phyloP scores from a whole-genome alignment of 164 flowering plant genomes.

The Platanus orientalis region DNA sequence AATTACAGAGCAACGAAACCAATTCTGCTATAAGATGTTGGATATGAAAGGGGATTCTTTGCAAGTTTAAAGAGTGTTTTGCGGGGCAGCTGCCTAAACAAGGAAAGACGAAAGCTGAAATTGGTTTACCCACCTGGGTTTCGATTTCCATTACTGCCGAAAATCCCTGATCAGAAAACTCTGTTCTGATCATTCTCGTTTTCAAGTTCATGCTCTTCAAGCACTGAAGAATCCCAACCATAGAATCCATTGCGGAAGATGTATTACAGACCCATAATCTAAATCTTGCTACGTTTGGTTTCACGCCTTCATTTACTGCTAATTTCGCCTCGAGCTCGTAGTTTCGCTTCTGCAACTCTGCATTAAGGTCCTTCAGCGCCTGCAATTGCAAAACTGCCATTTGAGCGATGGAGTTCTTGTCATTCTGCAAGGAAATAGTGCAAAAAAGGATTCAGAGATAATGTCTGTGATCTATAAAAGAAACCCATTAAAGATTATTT shows the following conservation, averaged over 20 bases:
- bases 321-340: no score
- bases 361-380: slow-evolving; percentile 25
- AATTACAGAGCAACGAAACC: no score
- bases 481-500: not conserved
- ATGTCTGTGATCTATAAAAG: not conserved
- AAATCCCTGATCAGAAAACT: slow-evolving; percentile 22
- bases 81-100: not conserved
- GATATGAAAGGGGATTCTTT: no score
- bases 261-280: slow-evolving; percentile 23
- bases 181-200: slow-evolving; percentile 24
- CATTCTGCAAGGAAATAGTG: slow-evolving; percentile 23
- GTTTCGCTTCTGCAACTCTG: slow-evolving; percentile 28
- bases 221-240: slow-evolving; percentile 33
- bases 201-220: slow-evolving; percentile 29
- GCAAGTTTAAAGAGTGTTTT: no score
- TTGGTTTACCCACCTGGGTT: slow-evolving; percentile 18
- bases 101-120: not conserved
- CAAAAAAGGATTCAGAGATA: not conserved
- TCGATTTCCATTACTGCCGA: slow-evolving; percentile 27
- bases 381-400: slow-evolving; percentile 22
- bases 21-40: no score
- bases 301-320: slow-evolving; percentile 2
- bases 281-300: slow-evolving; percentile 13
- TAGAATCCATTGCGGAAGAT: slow-evolving; percentile 36
- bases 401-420: slow-evolving; percentile 40